phyloP scores from a whole-genome alignment of 352 stramenopile species.

The Paralagenidium karlingii region DNA sequence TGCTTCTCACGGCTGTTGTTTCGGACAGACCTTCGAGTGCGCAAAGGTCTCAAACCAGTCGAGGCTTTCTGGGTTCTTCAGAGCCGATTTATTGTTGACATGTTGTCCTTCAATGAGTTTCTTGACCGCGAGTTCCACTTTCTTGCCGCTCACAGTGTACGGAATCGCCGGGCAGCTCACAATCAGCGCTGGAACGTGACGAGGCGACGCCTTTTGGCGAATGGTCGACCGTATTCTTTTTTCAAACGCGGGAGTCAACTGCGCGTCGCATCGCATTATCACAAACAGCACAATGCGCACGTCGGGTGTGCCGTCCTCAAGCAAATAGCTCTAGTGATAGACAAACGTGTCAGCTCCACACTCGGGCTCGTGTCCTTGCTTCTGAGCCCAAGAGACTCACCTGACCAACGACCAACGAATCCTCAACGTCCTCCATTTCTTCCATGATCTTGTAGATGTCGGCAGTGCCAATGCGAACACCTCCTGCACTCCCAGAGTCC shows the following conservation, averaged over 20 bases:
- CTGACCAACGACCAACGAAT: conserved; percentile 64
- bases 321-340: conserved; percentile 22
- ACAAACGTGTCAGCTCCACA: not conserved
- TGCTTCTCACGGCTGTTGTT: too few species aligned
- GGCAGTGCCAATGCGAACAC: conserved; percentile 64
- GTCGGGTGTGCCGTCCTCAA: conserved; percentile 51
- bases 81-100: conserved; percentile 44
- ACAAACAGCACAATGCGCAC: conserved; percentile 70
- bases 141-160: conserved; percentile 70
- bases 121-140: conserved; percentile 71
- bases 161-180: conserved; percentile 55
- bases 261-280: conserved; percentile 23
- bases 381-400: not conserved
- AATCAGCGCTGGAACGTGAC: conserved; percentile 52
- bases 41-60: conserved; percentile 43
- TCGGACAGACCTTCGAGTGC: conserved; percentile 7
- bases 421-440: conserved; percentile 37
- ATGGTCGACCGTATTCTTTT: conserved; percentile 39
- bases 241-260: conserved; percentile 28
- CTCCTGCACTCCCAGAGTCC: too few species aligned
- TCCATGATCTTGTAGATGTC: conserved; percentile 77
- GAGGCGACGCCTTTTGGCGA: conserved; percentile 43
- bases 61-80: conserved; percentile 56
- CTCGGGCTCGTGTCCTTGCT: not conserved
- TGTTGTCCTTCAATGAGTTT: conserved; percentile 51